Evolutionary conservation across 2,329 filamentous ascomycete genomes (phyloP), one percentile per base, ranked within the genome.

Genomic region (Geoglossum cookeanum): DNA sequence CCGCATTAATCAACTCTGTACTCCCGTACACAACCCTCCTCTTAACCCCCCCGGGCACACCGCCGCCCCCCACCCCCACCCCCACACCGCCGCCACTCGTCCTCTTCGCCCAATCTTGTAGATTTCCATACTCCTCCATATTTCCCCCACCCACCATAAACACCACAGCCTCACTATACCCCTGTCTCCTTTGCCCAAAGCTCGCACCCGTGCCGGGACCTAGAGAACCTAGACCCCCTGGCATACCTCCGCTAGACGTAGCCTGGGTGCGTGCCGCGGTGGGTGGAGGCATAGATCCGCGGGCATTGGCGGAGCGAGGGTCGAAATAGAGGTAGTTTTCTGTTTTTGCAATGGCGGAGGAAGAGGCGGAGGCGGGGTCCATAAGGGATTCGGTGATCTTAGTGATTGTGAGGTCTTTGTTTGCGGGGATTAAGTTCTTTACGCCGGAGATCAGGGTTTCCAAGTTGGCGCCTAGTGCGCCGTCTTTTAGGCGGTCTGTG

Each of bases 351-450:
- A 98, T 92, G 30, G 92, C 92, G 30, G 85, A 91, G 4, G 87
- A 91, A 3, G 87, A 88, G 2, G 92, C 91, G 9, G 88, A 81
- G 51, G 87, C 79, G 0, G 92, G 92, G 66, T 98, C 92, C 91
- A 98, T 98, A 65, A 98, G 84, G 1, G 88, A 94, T 69, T 98
- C 92, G 45, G 92, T 91, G 66, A 98, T 96, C 71, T 97, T 97
- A 58, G 94, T 98, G 56, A 98, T 80, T 0, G 92, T 97, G 8
- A 97, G 78, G 67, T 98, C 94, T 64, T 90, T 88, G 72, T 98
- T 94, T 13, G 82, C 87, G 0, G 94, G 92, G n/a, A 98, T 74
- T 71, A 98, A 94, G 71, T 95, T 97, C 72, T 97, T 98, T 66
- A 98, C 91, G 48, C 91, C 91, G 4, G 88, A 91, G 60, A 97